Base-by-base conservation (phyloP, 2,329 filamentous ascomycete genomes). In the Diplodia seriata region DNA sequence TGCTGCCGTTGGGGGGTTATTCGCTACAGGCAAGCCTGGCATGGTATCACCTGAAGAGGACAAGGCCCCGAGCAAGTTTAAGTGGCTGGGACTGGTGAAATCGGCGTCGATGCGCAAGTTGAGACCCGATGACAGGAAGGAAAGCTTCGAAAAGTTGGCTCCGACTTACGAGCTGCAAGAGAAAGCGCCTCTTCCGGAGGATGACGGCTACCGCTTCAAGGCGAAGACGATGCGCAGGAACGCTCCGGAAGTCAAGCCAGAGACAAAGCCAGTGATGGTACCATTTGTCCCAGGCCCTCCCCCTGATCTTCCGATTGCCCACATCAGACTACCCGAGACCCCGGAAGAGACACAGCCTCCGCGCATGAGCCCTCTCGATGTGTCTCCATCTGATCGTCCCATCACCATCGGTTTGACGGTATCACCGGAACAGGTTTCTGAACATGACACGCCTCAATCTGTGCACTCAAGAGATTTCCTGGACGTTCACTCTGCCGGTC, bases 371-470 rank as follows among this genome's bases (percentile, higher is more conserved):
- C 66, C 56, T 18, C 73, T 76, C 40, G 87, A 88, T 69, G 81
- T 91, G 4, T 91, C 90, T 15, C 90, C 90, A 0, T 86, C 85
- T 68, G 88, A 90, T 72, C 84, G 87, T n/a, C 89, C 89, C 1
- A 93, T 93, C 69, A 85, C 90, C 51, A 93, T 92, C 71, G 90
- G 90, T 14, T 87, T 93, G 62, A 85, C 86, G 15, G 81, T 92
- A 55, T 86, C 90, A 2, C 85, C 87, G 15, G 84, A 85, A 55
- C 72, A 79, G 76, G 50, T 85, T 78, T 73, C 82, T 33, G 77
- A 79, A 47, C 77, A 68, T 40, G 57, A 68, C 4, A 54, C 66
- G 38, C 56, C 57, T 40, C 66, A 63, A 23, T 57, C 66, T 26
- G 49, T 51, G 18, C 50, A 9, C 15, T 20, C 38, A 3, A 20